A percentile compares a stretch with the other conserved stretches of the same genome.
Conservation (phyloP, 108 stramenopile species). For the Skeletonema menzelii region DNA sequence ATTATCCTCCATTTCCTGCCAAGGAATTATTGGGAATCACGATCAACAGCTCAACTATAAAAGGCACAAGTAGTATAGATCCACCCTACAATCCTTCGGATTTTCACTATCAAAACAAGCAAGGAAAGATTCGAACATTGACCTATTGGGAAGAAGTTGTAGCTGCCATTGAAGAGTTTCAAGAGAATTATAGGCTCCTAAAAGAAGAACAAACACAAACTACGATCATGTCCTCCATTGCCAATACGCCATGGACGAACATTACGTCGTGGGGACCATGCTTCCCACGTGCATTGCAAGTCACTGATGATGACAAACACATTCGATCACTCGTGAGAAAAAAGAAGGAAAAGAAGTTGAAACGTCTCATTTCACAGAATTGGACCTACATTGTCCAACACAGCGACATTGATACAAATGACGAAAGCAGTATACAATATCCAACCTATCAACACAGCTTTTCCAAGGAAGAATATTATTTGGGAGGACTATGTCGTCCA, state of each 20-base stretch:
- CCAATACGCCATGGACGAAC: not conserved
- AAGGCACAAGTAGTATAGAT: not conserved
- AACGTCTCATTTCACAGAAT: conserved; percentile 7
- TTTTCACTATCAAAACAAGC: conserved; percentile 8
- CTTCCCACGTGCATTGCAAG: conserved; percentile 16
- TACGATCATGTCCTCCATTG: not conserved
- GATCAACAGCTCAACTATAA: not conserved
- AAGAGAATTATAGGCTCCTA: not conserved
- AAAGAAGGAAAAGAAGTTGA: not conserved
- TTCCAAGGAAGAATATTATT: conserved; percentile 7
- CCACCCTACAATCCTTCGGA: conserved; percentile 6
- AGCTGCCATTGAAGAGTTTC: conserved; percentile 13
- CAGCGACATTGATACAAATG: conserved; percentile 1
- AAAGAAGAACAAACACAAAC: not conserved
- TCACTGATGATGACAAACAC: not conserved
- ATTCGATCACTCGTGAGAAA: not conserved
- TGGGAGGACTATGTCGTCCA: conserved; percentile 71
- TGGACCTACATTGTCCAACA: conserved; percentile 29
- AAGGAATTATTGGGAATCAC: conserved; percentile 15
- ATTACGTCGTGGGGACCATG: conserved; percentile 44
- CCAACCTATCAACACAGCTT: conserved; percentile 4
- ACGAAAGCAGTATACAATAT: conserved; percentile 8
- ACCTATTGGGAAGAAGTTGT: conserved; percentile 37
- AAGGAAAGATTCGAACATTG: conserved; percentile 9
- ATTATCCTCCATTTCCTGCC: conserved; percentile 18